Evolutionary conservation across 805 yeast genomes (phyloP), one percentile per base, ranked within the genome.

Genomic region (Suhomyces faveliae): DNA sequence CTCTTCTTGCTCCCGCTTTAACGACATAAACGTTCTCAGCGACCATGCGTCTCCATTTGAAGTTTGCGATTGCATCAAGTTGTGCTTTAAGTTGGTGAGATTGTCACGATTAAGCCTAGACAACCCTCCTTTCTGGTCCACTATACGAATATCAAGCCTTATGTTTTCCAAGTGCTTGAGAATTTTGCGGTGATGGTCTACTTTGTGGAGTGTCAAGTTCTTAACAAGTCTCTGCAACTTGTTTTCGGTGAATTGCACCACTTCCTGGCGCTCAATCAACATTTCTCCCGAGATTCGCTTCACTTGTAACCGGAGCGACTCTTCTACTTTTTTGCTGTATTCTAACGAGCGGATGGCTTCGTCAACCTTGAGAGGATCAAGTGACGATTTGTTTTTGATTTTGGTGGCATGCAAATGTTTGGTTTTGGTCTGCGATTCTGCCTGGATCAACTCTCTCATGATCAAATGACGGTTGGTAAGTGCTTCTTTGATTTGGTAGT

Each of bases 401-500:
- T 84, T 83, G 7, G 80, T 76, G 1, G 96, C 95, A 4, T 80
- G 76, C 42, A 81, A 79, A 58, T 88, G 96, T 58, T 81, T 86
- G 24, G 79, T 68, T 55, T 79, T 81, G 1, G 96, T 82, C 48
- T 75, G 80, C 6, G 83, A 80, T 63, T 91, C 96, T 1, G 97
- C 91, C 60, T 81, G 86, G 25, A 80, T 59, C 44, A 89, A 72
- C 55, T 94, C 99, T 46, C 97, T 78, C 96, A 94, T 94, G 33
- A 92, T 68, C 48, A 94, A 73, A 64, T 94, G 96, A 50, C 99
- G 77, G 67, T 92, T 91, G 0, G 99, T 94, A 46, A 94, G 72
- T 0, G 96, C 85, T 67, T 94, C 99, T 65, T 94, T 94, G 48
- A 91, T 85, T 49, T 86, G 84, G 64, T 85, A 94, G 12, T 94